Percentiles rank a stretch among this genome's conserved stretches.
Evolutionary conservation across 352 stramenopile genomes (phyloP).

Genomic region (Vaucheria bursata): DNA sequence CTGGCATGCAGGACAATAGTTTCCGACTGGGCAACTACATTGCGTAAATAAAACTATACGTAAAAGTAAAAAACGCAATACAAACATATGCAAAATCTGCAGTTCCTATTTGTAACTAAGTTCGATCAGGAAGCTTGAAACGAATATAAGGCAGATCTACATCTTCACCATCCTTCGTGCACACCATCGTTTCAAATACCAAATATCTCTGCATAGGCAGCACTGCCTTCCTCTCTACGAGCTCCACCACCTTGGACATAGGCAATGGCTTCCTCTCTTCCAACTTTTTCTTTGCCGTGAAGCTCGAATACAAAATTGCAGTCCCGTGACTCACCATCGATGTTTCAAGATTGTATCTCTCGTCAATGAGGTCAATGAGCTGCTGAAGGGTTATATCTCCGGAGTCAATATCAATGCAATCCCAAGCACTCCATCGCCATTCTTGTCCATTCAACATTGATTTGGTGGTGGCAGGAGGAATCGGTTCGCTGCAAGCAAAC

Average conservation of each 20-base stretch:
- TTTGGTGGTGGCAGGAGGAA: conserved; percentile 29
- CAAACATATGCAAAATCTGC: too few relatives aligned
- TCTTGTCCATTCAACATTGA: conserved; percentile 17
- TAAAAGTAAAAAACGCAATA: too few relatives aligned
- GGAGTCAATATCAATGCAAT: conserved; percentile 32
- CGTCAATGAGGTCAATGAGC: conserved; percentile 53
- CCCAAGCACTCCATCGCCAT: conserved; percentile 44
- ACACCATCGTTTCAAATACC: conserved; percentile 43
- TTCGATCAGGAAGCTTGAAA: conserved; percentile 39
- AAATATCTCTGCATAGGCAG: conserved; percentile 30
- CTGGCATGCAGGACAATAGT: too few relatives aligned
- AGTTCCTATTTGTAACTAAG: too few relatives aligned
- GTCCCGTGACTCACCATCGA: conserved; percentile 95
- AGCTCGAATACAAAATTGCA: conserved; percentile 70
- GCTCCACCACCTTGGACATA: conserved; percentile 84
- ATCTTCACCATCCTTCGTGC: conserved; percentile 28
- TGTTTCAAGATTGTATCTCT: conserved; percentile 90
- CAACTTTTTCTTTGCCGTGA: conserved; percentile 73
- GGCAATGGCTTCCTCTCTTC: conserved; percentile 84
- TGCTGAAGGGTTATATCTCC: conserved; percentile 20
- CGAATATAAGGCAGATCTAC: conserved; percentile 43
- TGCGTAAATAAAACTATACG: too few relatives aligned
- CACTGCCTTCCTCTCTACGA: conserved; percentile 57
- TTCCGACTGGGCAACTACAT: too few relatives aligned
- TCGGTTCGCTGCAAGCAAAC: conserved; percentile 91